Evolutionary conservation across 257 asterid genomes (phyloP).

Genomic region (Solanum rostratum): DNA sequence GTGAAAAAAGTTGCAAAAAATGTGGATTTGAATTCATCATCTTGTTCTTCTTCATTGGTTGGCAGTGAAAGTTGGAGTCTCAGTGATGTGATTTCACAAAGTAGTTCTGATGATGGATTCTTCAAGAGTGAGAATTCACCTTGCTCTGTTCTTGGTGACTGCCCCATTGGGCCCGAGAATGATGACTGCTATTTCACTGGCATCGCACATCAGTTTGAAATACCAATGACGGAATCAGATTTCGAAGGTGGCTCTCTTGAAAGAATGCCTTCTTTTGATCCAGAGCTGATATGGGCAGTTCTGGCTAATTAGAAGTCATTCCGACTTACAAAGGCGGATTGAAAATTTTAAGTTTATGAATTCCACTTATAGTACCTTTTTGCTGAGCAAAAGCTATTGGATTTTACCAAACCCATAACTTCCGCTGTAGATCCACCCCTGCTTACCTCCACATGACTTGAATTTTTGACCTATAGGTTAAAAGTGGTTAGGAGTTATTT

Average conservation of each 20-base stretch:
- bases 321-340: not conserved
- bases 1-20: not conserved
- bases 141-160: slow-evolving; percentile 21
- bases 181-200: not conserved
- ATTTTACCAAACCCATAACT: not conserved
- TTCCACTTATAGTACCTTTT: not conserved
- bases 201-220: not conserved
- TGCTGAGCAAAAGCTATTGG: not conserved
- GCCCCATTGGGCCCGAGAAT: not conserved
- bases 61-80: slow-evolving; percentile 20
- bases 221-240: slow-evolving; percentile 12
- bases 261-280: slow-evolving; percentile 80
- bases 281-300: slow-evolving; percentile 86
- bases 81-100: slow-evolving; percentile 19
- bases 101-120: slow-evolving; percentile 45
- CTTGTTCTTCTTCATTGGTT: not conserved
- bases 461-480: not conserved
- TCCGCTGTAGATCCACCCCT: not conserved
- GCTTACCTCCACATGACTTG: not conserved
- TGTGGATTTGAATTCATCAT: slow-evolving; percentile 10
- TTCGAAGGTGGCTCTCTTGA: slow-evolving; percentile 49
- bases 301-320: slow-evolving; percentile 47
- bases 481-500: not conserved
- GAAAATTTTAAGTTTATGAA: not conserved
- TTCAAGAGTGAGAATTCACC: slow-evolving; percentile 34